These are phyloP conservation scores for Neoboletus subvelutipes DNA, from an alignment of 768 basidiomycete species.

Conservation along the genomic window DNA sequence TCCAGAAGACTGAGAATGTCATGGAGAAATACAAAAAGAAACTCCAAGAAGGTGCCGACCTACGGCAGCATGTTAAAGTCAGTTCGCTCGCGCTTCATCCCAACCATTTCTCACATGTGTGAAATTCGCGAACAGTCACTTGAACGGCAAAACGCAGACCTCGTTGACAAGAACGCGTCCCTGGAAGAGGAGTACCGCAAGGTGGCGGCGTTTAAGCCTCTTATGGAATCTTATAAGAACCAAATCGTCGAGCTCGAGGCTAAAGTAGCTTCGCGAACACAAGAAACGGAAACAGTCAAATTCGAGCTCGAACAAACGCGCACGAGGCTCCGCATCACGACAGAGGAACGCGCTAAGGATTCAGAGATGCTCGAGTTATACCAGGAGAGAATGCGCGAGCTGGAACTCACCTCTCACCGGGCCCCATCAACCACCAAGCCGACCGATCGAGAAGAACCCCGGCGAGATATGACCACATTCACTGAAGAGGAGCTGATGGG, in stretches of 20 bases:
- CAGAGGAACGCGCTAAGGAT: constrained; percentile 73
- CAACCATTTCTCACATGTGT: not conserved
- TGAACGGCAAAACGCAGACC: constrained; percentile 89
- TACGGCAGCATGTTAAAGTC: constrained; percentile 84
- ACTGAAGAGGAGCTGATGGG: constrained; percentile 49
- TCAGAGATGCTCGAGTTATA: constrained; percentile 84
- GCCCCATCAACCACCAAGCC: constrained; percentile 35
- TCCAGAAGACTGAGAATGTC: constrained; percentile 94
- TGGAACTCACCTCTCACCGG: constrained; percentile 68
- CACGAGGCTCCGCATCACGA: constrained; percentile 64
- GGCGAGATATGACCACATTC: constrained; percentile 28
- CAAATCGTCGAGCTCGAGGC: constrained; percentile 81
- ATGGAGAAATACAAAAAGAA: constrained; percentile 99
- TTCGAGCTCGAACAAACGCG: constrained; percentile 77
- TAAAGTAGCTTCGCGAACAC: constrained; percentile 60
- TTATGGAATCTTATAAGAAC: constrained; percentile 90
- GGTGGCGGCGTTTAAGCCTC: constrained; percentile 78
- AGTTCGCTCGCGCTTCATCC: constrained; percentile 19
- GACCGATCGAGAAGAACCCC: constrained; percentile 18
- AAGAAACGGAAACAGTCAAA: constrained; percentile 69
- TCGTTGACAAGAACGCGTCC: constrained; percentile 88
- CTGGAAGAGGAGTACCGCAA: constrained; percentile 93
- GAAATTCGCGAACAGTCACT: constrained; percentile 51
- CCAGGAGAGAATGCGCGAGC: constrained; percentile 86
- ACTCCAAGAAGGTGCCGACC: constrained; percentile 88